Evolutionary conservation across 2,329 filamentous ascomycete genomes (phyloP), one percentile per base, ranked within the genome.

Genomic region (Beauveria asiatica): DNA sequence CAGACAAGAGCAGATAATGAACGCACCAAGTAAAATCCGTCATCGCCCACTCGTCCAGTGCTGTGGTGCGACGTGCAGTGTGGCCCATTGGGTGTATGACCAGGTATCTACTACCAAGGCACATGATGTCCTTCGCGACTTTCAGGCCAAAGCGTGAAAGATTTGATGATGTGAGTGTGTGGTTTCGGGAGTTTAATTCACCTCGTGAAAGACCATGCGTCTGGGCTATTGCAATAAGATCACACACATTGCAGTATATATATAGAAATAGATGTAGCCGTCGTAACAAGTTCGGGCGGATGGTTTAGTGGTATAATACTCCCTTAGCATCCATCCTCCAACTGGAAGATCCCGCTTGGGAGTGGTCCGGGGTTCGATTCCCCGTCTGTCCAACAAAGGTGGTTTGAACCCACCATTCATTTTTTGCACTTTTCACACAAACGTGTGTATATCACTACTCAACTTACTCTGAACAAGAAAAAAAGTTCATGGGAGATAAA

Each of bases 231-330:
- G 30, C 11, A 11, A 13, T 5, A 33, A 5, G 11, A 16, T 13
- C 3, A 21, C 0, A 11, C 2, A 23, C n/a, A 0, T n/a, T n/a
- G n/a, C n/a, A n/a, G n/a, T n/a, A 58, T 61, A 61, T 61, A 27
- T 33, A 13, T 1, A 8, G 10, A 16, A 58, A 48, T 58, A 61
- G 37, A 8, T 3, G 5, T 2, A 1, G 0, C 0, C 0, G 2
- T 2, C 8, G 10, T 41, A 62, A 62, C 55, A 61, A 52, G 44
- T 53, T 58, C 55, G 60, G 60, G 60, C 60, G 60, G 56, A 62
- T 62, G 60, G 60, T 62, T 62, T 62, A 62, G 60, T 62, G 60
- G 60, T 62, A 62, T 62, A 62, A 62, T 62, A 62, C 60, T 62
- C 60, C 60, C 60, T 62, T 62, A 62, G 60, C 60, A 62, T 58